Conservation (phyloP, 495 filamentous ascomycete species). For the Aspergillus baeticus region DNA sequence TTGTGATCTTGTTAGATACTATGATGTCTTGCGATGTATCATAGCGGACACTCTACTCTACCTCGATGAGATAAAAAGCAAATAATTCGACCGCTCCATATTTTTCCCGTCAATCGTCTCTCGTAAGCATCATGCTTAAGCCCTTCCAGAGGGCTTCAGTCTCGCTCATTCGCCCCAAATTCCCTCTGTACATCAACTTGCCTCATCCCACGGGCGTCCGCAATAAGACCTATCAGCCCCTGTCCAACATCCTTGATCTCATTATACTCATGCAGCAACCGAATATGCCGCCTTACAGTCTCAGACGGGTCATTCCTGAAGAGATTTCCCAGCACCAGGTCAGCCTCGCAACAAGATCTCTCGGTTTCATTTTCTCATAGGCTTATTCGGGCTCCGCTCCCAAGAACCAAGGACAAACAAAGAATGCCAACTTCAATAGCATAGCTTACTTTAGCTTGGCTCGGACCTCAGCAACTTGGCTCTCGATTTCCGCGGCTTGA, state of each 20-base stretch:
- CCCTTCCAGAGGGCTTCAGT: conserved; percentile 24
- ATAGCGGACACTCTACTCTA: conserved; percentile 6
- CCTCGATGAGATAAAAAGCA: conserved; percentile 1
- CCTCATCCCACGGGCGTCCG: conserved; percentile 64
- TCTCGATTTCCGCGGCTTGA: conserved; percentile 28
- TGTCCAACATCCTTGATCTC: conserved; percentile 74
- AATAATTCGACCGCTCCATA: background rate
- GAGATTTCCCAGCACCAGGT: no score
- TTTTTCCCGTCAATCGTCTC: background rate
- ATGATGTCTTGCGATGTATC: conserved; percentile 2
- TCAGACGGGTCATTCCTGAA: conserved; percentile 32
- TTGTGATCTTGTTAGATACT: conserved; percentile 1
- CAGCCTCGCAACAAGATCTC: background rate
- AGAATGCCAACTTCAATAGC: no score
- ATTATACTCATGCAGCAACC: conserved; percentile 72
- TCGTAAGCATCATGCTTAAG: background rate
- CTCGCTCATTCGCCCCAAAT: conserved; percentile 39
- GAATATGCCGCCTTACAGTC: conserved; percentile 65
- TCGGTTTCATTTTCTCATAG: no score
- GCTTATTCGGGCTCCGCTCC: no score
- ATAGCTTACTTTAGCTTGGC: conserved; percentile 37
- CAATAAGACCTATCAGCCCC: conserved; percentile 71
- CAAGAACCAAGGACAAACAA: background rate
- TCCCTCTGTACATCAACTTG: conserved; percentile 64
- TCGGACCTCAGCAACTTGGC: conserved; percentile 30